Evolutionary conservation across 108 stramenopile genomes (phyloP), one percentile per base, ranked within the genome.

Genomic region (Cyclotella cryptica): DNA sequence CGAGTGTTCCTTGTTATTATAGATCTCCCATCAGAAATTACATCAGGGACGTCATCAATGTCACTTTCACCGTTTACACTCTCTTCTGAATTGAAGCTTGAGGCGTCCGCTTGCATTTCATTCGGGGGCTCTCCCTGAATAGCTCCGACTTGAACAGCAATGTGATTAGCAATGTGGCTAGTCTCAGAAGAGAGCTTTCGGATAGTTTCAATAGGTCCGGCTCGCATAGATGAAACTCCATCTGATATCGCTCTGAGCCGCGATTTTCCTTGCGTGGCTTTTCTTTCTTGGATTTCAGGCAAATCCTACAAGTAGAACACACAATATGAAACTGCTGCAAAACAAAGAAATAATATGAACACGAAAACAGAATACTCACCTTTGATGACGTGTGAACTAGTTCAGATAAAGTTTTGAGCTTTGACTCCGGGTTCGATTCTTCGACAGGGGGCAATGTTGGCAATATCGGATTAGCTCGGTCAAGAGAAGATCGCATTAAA

Each of bases 161-260:
- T 6, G 35, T 35, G 6, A 35, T 35, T 57, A 26, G 55, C 3
- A 24, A 24, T 24, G 55, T 7, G 1, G 12, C 3, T 61, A 49
- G 15, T 49, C 18, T 49, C 47, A n/a, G n/a, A 17, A 49, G n/a
- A n/a, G n/a, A n/a, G 47, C 3, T n/a, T n/a, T 39, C 35, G 58
- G 28, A 30, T 21, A 39, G 35, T 61, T 35, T 29, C 14, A 61
- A 15, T 21, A 26, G 19, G 1, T 55, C 11, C 13, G 47, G 64
- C 69, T 74, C 71, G 79, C 78, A 80, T 86, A 14, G 55, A 18
- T 66, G 72, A 60, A 49, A 89, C 86, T 17, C 86, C 81, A 22
- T 74, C 81, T 55, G 88, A 87, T 21, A 71, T 80, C 12, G 87
- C 85, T 63, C 58, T 62, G 29, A 79, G 24, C 61, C 84, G 88